A percentile compares a stretch with the other conserved stretches of the same genome.
These are phyloP conservation scores for Entoloma clypeatum DNA, from an alignment of 1,284 basidiomycete species.

Conservation along the genomic window DNA sequence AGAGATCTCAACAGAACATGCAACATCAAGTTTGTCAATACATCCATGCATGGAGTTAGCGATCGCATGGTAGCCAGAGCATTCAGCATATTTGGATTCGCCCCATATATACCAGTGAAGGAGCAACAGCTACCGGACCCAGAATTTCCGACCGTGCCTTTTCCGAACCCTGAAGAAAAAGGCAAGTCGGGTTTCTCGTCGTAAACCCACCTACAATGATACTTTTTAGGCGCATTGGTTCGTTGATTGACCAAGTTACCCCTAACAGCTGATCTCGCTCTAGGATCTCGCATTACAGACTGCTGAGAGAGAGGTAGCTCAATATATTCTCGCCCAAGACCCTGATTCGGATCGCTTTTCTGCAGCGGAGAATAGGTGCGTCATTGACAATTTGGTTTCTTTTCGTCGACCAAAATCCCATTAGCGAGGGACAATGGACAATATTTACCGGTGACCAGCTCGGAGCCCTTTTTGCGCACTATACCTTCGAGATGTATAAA, in stretches of 20 bases:
- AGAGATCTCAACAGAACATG: constrained; percentile 32
- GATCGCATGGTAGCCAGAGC: constrained; percentile 56
- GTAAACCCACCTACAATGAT: not conserved
- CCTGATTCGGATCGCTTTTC: constrained; percentile 82
- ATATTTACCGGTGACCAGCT: constrained; percentile 84
- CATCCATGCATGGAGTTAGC: constrained; percentile 85
- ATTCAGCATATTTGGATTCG: constrained; percentile 57
- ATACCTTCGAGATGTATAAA: constrained; percentile 57
- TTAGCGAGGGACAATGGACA: constrained; percentile 60
- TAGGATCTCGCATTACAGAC: constrained; percentile 68
- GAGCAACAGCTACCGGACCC: constrained; percentile 73
- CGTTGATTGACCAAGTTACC: constrained; percentile 9
- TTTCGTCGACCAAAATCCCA: too few relatives aligned
- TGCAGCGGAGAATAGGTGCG: constrained; percentile 69
- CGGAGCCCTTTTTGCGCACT: constrained; percentile 70
- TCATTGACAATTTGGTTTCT: too few relatives aligned
- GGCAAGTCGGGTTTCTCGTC: constrained; percentile 37
- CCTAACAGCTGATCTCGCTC: not conserved
- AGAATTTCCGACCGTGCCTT: constrained; percentile 77
- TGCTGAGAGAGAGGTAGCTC: constrained; percentile 47
- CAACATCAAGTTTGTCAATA: constrained; percentile 65
- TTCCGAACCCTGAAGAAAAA: constrained; percentile 87
- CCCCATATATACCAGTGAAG: constrained; percentile 53
- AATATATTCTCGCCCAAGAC: constrained; percentile 79
- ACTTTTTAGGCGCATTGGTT: constrained; percentile 52